Evolutionary conservation across 352 stramenopile species (phyloP).

Genomic region (Phytophthora quininea): DNA sequence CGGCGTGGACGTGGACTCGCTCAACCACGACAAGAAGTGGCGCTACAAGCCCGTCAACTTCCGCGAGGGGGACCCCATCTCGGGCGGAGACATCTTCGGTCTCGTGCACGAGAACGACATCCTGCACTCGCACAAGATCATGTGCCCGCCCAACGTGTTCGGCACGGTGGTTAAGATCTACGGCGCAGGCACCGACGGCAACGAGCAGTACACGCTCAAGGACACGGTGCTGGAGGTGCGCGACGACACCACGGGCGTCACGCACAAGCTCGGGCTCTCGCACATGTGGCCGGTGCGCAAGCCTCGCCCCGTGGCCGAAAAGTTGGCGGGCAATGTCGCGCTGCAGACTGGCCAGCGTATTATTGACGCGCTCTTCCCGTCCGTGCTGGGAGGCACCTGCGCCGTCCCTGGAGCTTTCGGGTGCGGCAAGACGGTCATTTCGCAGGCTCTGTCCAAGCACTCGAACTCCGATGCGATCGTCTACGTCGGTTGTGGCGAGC

Average conservation of each 20-base stretch:
- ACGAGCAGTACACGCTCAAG: slow-evolving; percentile 96
- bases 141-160: slow-evolving; percentile 99
- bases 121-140: slow-evolving; percentile 98
- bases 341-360: slow-evolving; percentile 99
- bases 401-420: slow-evolving; percentile 99
- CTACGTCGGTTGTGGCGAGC: slow-evolving; percentile 99
- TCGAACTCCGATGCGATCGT: slow-evolving; percentile 99
- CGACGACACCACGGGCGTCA: slow-evolving; percentile 95
- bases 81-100: slow-evolving; percentile 98
- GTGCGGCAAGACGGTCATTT: slow-evolving; percentile 99
- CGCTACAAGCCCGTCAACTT: slow-evolving; percentile 95
- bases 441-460: slow-evolving; percentile 99
- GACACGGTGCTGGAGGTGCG: slow-evolving; percentile 99
- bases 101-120: slow-evolving; percentile 99
- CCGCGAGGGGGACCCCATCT: slow-evolving; percentile 94
- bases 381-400: slow-evolving; percentile 98
- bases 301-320: slow-evolving; percentile 97
- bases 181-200: slow-evolving; percentile 94
- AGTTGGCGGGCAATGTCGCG: slow-evolving; percentile 97
- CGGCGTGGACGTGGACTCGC: slow-evolving; percentile 95
- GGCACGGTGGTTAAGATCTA: slow-evolving; percentile 99
- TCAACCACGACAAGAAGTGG: slow-evolving; percentile 95
- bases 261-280: slow-evolving; percentile 95
- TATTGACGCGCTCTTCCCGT: slow-evolving; percentile 99
- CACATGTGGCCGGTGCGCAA: slow-evolving; percentile 99